These are phyloP conservation scores for Penstemon newberryi DNA, from an alignment of 257 asterid genomes.

Conservation along the genomic window DNA sequence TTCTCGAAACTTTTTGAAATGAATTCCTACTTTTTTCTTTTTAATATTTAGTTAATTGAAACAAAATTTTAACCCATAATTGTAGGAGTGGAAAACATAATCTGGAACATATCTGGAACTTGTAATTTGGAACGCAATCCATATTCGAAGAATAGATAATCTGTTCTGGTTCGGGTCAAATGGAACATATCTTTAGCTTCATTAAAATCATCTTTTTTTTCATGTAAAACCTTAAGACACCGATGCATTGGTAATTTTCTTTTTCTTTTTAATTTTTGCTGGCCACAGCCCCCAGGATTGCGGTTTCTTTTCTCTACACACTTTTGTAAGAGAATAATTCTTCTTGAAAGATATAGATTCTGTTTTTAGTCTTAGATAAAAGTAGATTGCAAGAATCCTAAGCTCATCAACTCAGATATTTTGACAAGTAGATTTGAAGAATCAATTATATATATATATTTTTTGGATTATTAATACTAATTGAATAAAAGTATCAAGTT, in stretches of 20 bases:
- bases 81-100: no score
- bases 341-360: slow-evolving; percentile 31
- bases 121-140: slow-evolving; percentile 10
- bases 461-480: slow-evolving; percentile 2
- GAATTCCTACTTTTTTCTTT: no score
- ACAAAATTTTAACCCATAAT: no score
- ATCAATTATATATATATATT: neutral
- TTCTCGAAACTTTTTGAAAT: no score
- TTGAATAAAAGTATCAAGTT: slow-evolving; percentile 10
- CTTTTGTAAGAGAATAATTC: slow-evolving; percentile 20
- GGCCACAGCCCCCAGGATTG: neutral
- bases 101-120: no score
- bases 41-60: no score
- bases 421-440: slow-evolving; percentile 2
- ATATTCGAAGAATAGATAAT: neutral
- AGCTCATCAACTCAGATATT: slow-evolving; percentile 21
- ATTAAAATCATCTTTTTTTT: neutral
- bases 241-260: slow-evolving; percentile 12
- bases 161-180: neutral
- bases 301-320: slow-evolving; percentile 5
- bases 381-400: slow-evolving; percentile 29
- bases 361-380: neutral
- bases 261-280: neutral
- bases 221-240: neutral
- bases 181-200: neutral